These are phyloP conservation scores for Physcomitrium patens DNA, from an alignment of 225 moss, liverwort and hornwort species.

Conservation along the genomic window DNA sequence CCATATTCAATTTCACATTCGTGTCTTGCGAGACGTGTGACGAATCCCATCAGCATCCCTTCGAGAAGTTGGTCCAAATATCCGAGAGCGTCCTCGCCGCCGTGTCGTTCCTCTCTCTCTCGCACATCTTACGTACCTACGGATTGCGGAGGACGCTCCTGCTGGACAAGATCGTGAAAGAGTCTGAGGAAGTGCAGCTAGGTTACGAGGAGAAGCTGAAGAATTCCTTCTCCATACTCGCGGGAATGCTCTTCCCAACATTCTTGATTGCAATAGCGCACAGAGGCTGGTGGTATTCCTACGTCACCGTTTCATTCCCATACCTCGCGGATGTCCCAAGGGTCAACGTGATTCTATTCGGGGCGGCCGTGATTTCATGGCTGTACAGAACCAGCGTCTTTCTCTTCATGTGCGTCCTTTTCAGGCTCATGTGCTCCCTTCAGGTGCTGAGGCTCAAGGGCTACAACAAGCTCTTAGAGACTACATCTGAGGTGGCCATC, in stretches of 20 bases:
- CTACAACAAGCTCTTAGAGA: slow-evolving; percentile 82
- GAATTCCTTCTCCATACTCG: slow-evolving; percentile 59
- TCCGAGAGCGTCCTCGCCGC: slow-evolving; percentile 79
- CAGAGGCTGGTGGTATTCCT: slow-evolving; percentile 74
- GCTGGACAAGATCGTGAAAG: slow-evolving; percentile 76
- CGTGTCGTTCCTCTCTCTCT: slow-evolving; percentile 71
- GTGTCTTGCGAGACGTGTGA: slow-evolving; percentile 75
- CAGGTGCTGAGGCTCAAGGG: slow-evolving; percentile 79
- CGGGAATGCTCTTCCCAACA: slow-evolving; percentile 69
- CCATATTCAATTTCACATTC: slow-evolving; percentile 55
- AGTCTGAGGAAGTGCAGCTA: slow-evolving; percentile 59
- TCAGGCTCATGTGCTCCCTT: slow-evolving; percentile 86
- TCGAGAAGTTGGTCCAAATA: slow-evolving; percentile 67
- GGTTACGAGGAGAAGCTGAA: slow-evolving; percentile 73
- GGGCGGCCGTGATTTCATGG: slow-evolving; percentile 61
- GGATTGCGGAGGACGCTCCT: slow-evolving; percentile 79
- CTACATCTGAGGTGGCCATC: slow-evolving; percentile 70
- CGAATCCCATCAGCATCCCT: slow-evolving; percentile 68
- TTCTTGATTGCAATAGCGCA: slow-evolving; percentile 53
- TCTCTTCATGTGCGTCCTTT: slow-evolving; percentile 85
- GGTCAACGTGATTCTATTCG: slow-evolving; percentile 53
- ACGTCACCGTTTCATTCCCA: slow-evolving; percentile 61
- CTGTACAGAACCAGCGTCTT: slow-evolving; percentile 83
- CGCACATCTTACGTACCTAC: slow-evolving; percentile 60
- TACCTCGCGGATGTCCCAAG: slow-evolving; percentile 42